A percentile compares a stretch with the other conserved stretches of the same genome.
These are phyloP conservation scores for Neoarthrinium moseri DNA, from an alignment of 2,329 filamentous ascomycete species.

Conservation along the genomic window DNA sequence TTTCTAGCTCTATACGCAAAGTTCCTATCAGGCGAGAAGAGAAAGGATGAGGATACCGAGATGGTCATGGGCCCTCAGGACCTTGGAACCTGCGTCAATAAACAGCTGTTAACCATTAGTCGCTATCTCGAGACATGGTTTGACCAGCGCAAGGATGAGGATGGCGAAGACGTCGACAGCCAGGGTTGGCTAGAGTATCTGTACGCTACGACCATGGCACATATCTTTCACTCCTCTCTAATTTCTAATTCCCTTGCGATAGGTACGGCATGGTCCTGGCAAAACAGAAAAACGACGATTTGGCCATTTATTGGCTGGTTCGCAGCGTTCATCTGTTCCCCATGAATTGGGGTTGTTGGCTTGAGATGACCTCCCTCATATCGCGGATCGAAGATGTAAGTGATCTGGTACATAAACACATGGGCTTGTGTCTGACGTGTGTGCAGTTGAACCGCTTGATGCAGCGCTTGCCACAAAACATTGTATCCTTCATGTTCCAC, in stretches of 20 bases:
- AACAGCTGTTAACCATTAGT: constrained; percentile 75
- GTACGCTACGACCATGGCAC: no score
- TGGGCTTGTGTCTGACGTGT: constrained; percentile 22
- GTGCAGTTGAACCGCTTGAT: constrained; percentile 68
- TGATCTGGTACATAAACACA: constrained; percentile 12
- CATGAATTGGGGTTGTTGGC: constrained; percentile 97
- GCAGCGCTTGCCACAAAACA: constrained; percentile 77
- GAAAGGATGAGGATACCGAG: constrained; percentile 93
- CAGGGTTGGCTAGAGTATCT: constrained; percentile 95
- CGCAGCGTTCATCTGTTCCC: constrained; percentile 85
- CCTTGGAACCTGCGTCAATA: constrained; percentile 79
- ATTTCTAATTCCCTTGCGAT: background rate
- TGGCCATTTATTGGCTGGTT: constrained; percentile 84
- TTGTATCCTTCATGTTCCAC: constrained; percentile 93
- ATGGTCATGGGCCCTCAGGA: constrained; percentile 96
- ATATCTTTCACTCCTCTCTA: no score
- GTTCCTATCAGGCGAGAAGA: constrained; percentile 90
- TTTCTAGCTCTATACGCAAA: constrained; percentile 93
- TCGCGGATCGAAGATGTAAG: constrained; percentile 77
- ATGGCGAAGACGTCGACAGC: constrained; percentile 59
- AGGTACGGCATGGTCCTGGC: constrained; percentile 86
- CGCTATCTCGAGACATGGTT: constrained; percentile 82
- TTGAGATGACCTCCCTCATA: constrained; percentile 82
- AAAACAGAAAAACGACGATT: constrained; percentile 85
- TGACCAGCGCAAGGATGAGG: constrained; percentile 56